These are phyloP conservation scores for Metschnikowia continentalis DNA, from an alignment of 805 yeast species.

Conservation along the genomic window DNA sequence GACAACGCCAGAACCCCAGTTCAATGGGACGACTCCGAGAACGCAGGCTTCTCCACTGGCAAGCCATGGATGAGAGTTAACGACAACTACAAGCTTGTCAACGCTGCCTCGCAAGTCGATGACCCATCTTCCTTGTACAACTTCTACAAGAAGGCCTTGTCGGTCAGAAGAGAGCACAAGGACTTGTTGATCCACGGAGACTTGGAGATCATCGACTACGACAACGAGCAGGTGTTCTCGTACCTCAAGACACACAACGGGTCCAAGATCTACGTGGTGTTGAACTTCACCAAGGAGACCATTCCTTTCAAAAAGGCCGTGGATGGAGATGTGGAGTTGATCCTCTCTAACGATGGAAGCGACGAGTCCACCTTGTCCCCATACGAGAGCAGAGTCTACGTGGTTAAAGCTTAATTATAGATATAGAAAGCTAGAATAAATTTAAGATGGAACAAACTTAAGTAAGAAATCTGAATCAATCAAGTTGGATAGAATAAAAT, in stretches of 20 bases:
- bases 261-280: slow-evolving; percentile 22
- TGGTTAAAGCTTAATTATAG: slow-evolving; percentile 12
- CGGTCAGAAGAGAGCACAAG: slow-evolving; percentile 40
- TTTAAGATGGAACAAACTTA: background rate
- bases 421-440: background rate
- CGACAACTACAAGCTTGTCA: slow-evolving; percentile 46
- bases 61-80: slow-evolving; percentile 54
- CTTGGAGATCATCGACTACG: slow-evolving; percentile 41
- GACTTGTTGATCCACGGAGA: slow-evolving; percentile 45
- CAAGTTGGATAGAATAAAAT: no score
- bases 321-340: slow-evolving; percentile 26
- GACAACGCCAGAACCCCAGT: slow-evolving; percentile 56
- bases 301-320: slow-evolving; percentile 24
- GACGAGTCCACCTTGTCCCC: slow-evolving; percentile 31
- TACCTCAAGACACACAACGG: slow-evolving; percentile 35
- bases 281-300: slow-evolving; percentile 21
- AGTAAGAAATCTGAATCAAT: no score
- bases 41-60: slow-evolving; percentile 47
- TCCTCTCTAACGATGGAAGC: slow-evolving; percentile 27
- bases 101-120: slow-evolving; percentile 42
- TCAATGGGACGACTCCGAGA: slow-evolving; percentile 44
- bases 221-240: slow-evolving; percentile 39
- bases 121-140: slow-evolving; percentile 44
- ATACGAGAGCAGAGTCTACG: slow-evolving; percentile 44
- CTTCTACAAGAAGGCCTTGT: slow-evolving; percentile 44